Base-by-base conservation (phyloP, 495 filamentous ascomycete genomes). In the Penicillium steckii region DNA sequence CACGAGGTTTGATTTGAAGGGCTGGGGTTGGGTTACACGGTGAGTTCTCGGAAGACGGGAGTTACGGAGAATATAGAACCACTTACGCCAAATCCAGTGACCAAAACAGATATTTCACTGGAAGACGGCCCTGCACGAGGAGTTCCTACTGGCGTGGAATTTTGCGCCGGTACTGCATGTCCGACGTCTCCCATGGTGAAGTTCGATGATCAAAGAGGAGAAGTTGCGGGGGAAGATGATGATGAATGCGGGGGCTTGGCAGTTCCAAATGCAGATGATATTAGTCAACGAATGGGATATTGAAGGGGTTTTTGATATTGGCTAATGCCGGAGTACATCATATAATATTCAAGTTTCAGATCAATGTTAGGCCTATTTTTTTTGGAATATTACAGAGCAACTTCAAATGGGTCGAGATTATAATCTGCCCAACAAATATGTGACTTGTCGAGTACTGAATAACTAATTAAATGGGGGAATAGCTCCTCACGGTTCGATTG, bases 21-120 rank as follows among this genome's bases (percentile, higher is more conserved):
- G 83, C 86, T 89, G 62, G 29, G n/a, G n/a, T n/a, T 53, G 4
- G 5, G 33, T 37, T 37, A 37, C 33, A 37, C 33, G 33, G n/a
- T 37, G 1, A 37, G 33, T 12, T 37, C 33, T n/a, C n/a, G n/a
- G n/a, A n/a, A n/a, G n/a, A n/a, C n/a, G n/a, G 15, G 43, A 22
- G 30, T 46, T 43, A 26, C 51, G 53, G 26, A 22, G 54, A 17
- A 37, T 33, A 53, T 48, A 41, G 47, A 50, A 53, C 33, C 74
- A 73, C 84, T 65, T 75, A 90, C 87, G 33, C 79, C 83, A 57
- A 89, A 91, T 25, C 87, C 87, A 13, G 87, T 90, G 50, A 91
- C 77, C 37, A 89, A 65, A 33, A 91, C 84, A 18, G 75, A 86
- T 57, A 89, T 66, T 59, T 86, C 82, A 26, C 68, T 62, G 8